Percentiles rank a stretch among this genome's conserved stretches.
Conservation (phyloP, 1,139 yeast genomes). For the Saccharomycopsis hybrid region DNA sequence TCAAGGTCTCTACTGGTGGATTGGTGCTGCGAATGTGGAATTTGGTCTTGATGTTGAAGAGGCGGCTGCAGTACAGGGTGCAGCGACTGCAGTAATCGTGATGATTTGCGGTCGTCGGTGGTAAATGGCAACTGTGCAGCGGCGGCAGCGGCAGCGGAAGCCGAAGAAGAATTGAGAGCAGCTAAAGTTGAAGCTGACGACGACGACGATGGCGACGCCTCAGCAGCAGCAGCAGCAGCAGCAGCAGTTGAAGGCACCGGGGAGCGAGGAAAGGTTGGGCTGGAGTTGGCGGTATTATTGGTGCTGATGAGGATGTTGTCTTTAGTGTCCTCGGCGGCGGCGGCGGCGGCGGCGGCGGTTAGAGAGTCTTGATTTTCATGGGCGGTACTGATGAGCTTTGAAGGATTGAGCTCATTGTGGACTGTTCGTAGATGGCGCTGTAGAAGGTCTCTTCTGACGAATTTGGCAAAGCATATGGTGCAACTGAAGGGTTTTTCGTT, state of each 20-base stretch:
- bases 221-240: not conserved
- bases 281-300: too few relatives aligned
- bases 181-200: slow-evolving; percentile 3
- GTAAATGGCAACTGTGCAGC: not conserved
- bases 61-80: not conserved
- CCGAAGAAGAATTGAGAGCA: not conserved
- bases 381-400: slow-evolving; percentile 20
- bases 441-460: slow-evolving; percentile 69
- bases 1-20: not conserved
- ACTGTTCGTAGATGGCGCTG: slow-evolving; percentile 78
- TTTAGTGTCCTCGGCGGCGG: not conserved
- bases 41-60: not conserved
- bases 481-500: slow-evolving; percentile 80
- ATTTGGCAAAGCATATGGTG: slow-evolving; percentile 60
- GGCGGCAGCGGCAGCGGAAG: not conserved
- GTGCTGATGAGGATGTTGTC: not conserved
- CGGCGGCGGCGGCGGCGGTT: not conserved
- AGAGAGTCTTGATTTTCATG: slow-evolving; percentile 2
- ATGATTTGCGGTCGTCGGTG: too few relatives aligned
- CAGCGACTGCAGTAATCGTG: not conserved
- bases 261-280: too few relatives aligned
- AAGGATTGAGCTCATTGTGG: slow-evolving; percentile 37
- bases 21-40: not conserved
- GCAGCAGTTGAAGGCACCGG: not conserved
- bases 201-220: not conserved